These are phyloP conservation scores for Phoenix dactylifera DNA, from an alignment of 176 grass and related monocot genomes.

Conservation along the genomic window DNA sequence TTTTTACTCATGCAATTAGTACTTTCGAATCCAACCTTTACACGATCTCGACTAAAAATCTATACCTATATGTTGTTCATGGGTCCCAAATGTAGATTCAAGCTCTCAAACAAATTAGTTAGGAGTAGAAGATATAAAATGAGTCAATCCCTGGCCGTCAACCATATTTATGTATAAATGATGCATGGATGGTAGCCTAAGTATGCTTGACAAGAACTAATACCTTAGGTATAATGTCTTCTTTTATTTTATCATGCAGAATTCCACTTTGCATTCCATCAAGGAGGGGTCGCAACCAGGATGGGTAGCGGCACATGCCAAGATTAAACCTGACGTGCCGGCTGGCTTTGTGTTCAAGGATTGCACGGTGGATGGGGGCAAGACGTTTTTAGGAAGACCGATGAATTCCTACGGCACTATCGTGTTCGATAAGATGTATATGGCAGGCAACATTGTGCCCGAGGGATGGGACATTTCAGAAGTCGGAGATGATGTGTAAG, in stretches of 20 bases:
- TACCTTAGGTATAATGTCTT: no score
- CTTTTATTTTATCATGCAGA: not conserved
- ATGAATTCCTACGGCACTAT: conserved; percentile 47
- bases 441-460: conserved; percentile 29
- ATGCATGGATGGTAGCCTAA: no score
- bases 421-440: conserved; percentile 37
- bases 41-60: no score
- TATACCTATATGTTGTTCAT: no score
- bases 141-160: no score
- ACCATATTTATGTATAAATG: no score
- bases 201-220: no score
- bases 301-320: conserved; percentile 46
- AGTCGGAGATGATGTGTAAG: not conserved
- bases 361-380: conserved; percentile 14
- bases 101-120: no score
- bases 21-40: not conserved
- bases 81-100: no score
- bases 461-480: conserved; percentile 46
- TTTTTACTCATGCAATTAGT: not conserved
- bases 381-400: conserved; percentile 42
- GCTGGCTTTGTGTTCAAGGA: conserved; percentile 46
- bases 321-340: not conserved
- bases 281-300: conserved; percentile 9
- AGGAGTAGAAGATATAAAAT: no score
- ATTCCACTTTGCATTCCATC: conserved; percentile 15